Conservation (phyloP, 2,329 filamentous ascomycete genomes). For the Aspergillus pseudoglaucus region DNA sequence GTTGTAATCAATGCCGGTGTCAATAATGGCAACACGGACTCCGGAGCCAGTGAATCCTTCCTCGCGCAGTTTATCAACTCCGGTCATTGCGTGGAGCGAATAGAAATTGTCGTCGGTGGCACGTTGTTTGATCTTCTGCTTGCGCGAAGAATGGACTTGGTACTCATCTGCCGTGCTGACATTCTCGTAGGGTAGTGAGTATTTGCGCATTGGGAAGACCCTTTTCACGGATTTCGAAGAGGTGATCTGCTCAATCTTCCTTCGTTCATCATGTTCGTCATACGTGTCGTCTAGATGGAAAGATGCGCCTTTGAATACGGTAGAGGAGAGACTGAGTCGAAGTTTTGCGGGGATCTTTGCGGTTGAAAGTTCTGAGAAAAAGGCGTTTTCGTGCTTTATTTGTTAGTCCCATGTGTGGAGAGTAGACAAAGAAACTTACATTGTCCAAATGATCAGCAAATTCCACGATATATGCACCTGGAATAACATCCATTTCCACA, state of each 20-base stretch:
- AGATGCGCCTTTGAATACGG: background rate
- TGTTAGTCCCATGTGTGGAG: background rate
- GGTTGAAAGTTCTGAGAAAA: background rate
- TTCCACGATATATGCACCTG: background rate
- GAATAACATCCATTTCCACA: background rate
- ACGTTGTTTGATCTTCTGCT: conserved; percentile 1
- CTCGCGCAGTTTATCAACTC: conserved; percentile 16
- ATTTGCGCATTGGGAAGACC: background rate
- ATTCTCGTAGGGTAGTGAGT: background rate
- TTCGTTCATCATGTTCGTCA: background rate
- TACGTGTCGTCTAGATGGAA: background rate
- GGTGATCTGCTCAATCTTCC: background rate
- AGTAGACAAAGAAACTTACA: background rate
- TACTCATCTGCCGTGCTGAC: background rate
- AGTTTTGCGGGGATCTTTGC: background rate
- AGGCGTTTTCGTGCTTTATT: background rate
- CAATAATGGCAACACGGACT: conserved; percentile 12
- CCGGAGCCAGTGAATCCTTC: conserved; percentile 12
- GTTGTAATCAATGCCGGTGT: conserved; percentile 50
- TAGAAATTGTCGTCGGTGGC: conserved; percentile 3
- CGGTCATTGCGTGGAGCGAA: conserved; percentile 11
- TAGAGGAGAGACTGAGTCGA: background rate
- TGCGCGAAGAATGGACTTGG: background rate
- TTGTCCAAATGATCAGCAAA: background rate
- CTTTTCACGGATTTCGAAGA: background rate